Evolutionary conservation across 2,329 filamentous ascomycete species (phyloP).

Genomic region (Sclerotinia trifoliorum): DNA sequence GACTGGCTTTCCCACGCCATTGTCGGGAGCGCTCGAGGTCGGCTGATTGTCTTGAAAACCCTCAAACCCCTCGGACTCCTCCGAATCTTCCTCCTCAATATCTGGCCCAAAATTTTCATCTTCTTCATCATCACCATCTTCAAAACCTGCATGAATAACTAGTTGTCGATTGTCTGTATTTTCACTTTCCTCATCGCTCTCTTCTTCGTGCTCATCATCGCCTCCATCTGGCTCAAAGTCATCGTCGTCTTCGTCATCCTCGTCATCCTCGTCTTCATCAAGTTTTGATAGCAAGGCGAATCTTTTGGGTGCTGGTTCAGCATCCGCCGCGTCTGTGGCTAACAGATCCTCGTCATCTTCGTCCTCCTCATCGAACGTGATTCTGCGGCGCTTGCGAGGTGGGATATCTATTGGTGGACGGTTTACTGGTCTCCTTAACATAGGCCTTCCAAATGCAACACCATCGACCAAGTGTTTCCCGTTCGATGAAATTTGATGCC

Average conservation of each 20-base stretch:
- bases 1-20: neutral
- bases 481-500: conserved; percentile 75
- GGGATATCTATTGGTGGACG: conserved; percentile 71
- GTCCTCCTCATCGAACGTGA: conserved; percentile 46
- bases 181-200: conserved; percentile 40
- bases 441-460: conserved; percentile 75
- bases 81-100: conserved; percentile 27
- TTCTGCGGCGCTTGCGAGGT: conserved; percentile 65
- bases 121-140: conserved; percentile 40
- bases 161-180: conserved; percentile 30
- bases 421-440: conserved; percentile 56
- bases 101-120: conserved; percentile 35
- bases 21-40: neutral
- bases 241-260: conserved; percentile 26
- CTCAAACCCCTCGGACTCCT: conserved; percentile 8
- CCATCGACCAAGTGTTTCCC: conserved; percentile 84
- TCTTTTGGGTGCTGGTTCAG: conserved; percentile 35
- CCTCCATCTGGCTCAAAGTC: conserved; percentile 35
- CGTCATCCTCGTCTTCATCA: conserved; percentile 23
- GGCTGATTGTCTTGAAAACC: conserved; percentile 10
- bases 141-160: conserved; percentile 40
- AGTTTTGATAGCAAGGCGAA: neutral
- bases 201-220: conserved; percentile 31
- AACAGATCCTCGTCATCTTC: conserved; percentile 42
- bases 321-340: conserved; percentile 20